Evolutionary conservation across 2,329 filamentous ascomycete species (phyloP).

Genomic region (Periglandula ipomoeae): DNA sequence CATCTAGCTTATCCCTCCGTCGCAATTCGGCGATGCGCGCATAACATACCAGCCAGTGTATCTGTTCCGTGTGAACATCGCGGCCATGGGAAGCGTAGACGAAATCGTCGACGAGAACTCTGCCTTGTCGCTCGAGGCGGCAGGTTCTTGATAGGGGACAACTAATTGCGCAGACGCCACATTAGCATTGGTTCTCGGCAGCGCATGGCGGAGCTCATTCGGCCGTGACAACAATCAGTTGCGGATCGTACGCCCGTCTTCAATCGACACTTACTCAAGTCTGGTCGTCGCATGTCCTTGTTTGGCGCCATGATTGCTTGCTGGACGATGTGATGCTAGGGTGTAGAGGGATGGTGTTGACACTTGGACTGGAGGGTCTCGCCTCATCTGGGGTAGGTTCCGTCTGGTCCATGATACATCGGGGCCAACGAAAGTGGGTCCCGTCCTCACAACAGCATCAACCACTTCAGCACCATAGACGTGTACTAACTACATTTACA

Average conservation of each 20-base stretch:
- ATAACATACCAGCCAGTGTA: constrained; percentile 54
- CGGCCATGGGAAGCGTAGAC: constrained; percentile 88
- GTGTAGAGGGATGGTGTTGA: neutral
- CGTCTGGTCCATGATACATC: neutral
- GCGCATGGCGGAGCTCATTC: neutral
- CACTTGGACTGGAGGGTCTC: neutral
- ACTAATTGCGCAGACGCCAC: constrained; percentile 39
- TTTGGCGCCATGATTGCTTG: constrained; percentile 27
- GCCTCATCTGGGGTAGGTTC: no score
- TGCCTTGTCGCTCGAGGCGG: constrained; percentile 49
- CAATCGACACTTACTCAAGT: constrained; percentile 29
- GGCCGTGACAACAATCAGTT: neutral
- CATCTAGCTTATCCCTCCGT: neutral
- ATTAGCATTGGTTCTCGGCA: neutral
- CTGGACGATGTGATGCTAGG: constrained; percentile 2
- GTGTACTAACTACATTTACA: no score
- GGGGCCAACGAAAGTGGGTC: constrained; percentile 4
- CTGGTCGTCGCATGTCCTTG: constrained; percentile 35
- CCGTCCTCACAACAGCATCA: no score
- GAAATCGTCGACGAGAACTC: constrained; percentile 65
- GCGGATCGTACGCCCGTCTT: neutral
- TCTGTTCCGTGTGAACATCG: constrained; percentile 88
- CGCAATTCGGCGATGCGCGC: neutral
- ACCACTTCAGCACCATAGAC: no score
- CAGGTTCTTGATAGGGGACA: constrained; percentile 77